Evolutionary conservation across 164 flowering plant species (phyloP).

Genomic region (Aristolochia fimbriata): DNA sequence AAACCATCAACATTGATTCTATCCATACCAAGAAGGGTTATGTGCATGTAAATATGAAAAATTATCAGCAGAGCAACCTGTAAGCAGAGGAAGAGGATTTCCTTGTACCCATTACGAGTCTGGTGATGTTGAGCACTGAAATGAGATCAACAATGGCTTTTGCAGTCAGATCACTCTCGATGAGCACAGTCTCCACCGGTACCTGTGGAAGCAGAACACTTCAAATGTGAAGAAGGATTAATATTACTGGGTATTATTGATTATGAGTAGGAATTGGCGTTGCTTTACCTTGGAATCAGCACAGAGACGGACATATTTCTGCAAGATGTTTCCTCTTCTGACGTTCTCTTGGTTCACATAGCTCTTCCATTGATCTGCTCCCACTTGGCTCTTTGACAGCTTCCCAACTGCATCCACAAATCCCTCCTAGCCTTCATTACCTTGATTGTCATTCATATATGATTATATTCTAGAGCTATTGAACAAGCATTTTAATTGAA

Average conservation of each 20-base stretch:
- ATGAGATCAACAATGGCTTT: conserved; percentile 77
- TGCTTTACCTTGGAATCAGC: conserved; percentile 46
- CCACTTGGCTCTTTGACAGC: conserved; percentile 52
- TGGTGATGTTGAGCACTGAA: conserved; percentile 56
- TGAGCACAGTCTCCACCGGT: conserved; percentile 63
- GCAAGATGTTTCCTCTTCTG: conserved; percentile 46
- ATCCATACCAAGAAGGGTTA: not conserved
- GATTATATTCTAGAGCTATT: no score
- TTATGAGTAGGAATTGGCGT: not conserved
- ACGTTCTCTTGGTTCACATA: conserved; percentile 52
- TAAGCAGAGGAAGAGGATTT: conserved; percentile 13
- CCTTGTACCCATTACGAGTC: conserved; percentile 65
- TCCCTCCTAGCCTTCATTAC: not conserved
- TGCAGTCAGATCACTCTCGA: conserved; percentile 46
- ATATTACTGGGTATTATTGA: not conserved
- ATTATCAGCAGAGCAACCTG: not conserved
- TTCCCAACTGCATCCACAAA: conserved; percentile 51
- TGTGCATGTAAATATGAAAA: not conserved
- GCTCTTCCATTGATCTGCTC: conserved; percentile 37
- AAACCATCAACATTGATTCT: not conserved
- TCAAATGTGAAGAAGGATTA: not conserved
- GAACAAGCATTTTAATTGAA: no score
- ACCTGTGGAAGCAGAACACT: conserved; percentile 28
- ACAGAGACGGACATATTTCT: conserved; percentile 61
- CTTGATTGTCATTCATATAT: no score